Percentiles rank a stretch among this genome's conserved stretches.
Conservation (phyloP, 441 rosid genomes). For the Croton laevigatus region DNA sequence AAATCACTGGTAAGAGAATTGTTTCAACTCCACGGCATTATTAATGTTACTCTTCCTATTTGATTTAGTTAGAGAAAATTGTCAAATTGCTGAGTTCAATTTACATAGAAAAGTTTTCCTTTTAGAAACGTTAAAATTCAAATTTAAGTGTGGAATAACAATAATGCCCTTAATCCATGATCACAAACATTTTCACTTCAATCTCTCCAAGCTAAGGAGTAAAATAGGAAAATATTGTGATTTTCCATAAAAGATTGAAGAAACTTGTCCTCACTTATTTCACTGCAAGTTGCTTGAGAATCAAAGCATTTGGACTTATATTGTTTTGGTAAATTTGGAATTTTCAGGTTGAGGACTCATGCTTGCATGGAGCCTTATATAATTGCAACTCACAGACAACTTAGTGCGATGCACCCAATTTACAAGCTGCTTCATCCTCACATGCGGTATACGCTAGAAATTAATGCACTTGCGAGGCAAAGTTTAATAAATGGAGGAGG, state of each 20-base stretch:
- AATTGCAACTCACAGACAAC: slow-evolving; percentile 86
- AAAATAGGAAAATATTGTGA: too few relatives aligned
- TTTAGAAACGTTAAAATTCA: too few relatives aligned
- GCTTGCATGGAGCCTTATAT: slow-evolving; percentile 90
- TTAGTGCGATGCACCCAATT: slow-evolving; percentile 85
- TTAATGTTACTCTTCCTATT: too few relatives aligned
- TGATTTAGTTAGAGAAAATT: too few relatives aligned
- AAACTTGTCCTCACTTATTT: neutral
- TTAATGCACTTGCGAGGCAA: slow-evolving; percentile 87
- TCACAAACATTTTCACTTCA: too few relatives aligned
- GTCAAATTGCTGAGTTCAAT: too few relatives aligned
- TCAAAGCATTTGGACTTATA: neutral
- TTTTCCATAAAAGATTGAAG: neutral
- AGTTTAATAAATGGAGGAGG: slow-evolving; percentile 92
- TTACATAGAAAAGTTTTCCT: too few relatives aligned
- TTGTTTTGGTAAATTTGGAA: slow-evolving; percentile 8
- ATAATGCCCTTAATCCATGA: too few relatives aligned
- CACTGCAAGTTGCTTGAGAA: neutral
- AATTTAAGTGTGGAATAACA: too few relatives aligned
- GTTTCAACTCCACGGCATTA: neutral
- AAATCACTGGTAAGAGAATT: slow-evolving; percentile 69
- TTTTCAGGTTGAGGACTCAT: slow-evolving; percentile 80
- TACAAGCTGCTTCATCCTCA: slow-evolving; percentile 85
- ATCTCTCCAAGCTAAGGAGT: too few relatives aligned
- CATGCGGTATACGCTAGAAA: slow-evolving; percentile 88